Percentiles rank a stretch among this genome's conserved stretches.
Conservation (phyloP, 164 flowering plant genomes). For the Akebia trifoliata region DNA sequence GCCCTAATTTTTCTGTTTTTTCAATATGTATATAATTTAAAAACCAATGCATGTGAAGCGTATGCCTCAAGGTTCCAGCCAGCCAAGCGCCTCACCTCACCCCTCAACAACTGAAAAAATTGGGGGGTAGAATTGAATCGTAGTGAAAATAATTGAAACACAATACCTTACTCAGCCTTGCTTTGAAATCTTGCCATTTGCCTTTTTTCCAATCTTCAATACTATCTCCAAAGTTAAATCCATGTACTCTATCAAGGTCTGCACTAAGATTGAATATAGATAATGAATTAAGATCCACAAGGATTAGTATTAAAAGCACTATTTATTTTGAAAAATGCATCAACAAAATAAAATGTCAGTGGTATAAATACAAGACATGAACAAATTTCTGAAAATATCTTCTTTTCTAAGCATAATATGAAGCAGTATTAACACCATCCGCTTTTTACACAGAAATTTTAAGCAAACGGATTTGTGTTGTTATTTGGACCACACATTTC, state of each 20-base stretch:
- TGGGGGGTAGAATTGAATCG: background rate
- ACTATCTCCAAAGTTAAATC: constrained; percentile 91
- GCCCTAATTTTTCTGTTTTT: no score
- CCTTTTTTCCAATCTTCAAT: constrained; percentile 50
- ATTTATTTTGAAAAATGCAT: background rate
- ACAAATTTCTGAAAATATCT: no score
- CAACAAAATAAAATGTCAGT: background rate
- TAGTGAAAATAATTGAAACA: background rate
- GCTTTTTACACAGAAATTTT: no score
- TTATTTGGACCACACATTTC: no score
- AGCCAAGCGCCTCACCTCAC: no score
- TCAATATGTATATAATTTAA: no score
- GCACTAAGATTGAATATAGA: constrained; percentile 18
- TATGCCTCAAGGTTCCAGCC: no score
- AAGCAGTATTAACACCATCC: background rate
- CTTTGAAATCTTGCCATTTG: constrained; percentile 72
- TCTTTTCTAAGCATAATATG: background rate
- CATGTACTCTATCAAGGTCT: constrained; percentile 88
- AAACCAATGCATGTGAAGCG: no score
- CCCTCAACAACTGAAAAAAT: no score
- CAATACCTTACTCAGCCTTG: constrained; percentile 59
- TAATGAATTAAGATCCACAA: background rate
- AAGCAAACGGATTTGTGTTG: no score
- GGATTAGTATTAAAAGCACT: background rate
- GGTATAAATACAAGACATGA: background rate